A percentile compares a stretch with the other conserved stretches of the same genome.
Conservation (phyloP, 352 stramenopile species). For the Globisporangium uncinulatum region DNA sequence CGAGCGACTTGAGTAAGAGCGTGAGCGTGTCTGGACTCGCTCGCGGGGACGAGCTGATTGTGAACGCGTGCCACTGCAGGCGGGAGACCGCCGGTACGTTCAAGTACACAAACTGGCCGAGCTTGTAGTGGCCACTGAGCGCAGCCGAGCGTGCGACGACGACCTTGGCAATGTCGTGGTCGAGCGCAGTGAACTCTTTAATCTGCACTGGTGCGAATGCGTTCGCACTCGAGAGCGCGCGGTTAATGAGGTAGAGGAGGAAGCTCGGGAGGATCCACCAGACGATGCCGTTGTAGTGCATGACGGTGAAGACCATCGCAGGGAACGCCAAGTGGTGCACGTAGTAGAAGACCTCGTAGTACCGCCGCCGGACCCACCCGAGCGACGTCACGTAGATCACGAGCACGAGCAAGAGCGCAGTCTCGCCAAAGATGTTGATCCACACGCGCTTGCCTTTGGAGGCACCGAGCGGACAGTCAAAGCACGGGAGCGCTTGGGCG, state of each 20-base stretch:
- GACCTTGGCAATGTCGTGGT: conserved; percentile 19
- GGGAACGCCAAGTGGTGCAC: conserved; percentile 21
- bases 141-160: conserved; percentile 7
- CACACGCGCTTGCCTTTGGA: conserved; percentile 10
- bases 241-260: conserved; percentile 18
- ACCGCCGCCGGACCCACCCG: conserved; percentile 23
- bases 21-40: conserved; percentile 13
- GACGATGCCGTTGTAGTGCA: conserved; percentile 24
- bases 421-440: conserved; percentile 19
- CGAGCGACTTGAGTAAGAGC: conserved; percentile 21
- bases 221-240: conserved; percentile 13
- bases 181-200: conserved; percentile 16
- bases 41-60: conserved; percentile 18
- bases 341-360: conserved; percentile 25
- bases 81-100: conserved; percentile 27
- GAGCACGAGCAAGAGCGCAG: conserved; percentile 20
- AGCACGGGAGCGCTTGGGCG: conserved; percentile 23
- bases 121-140: conserved; percentile 14
- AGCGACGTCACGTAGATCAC: conserved; percentile 20
- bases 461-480: conserved; percentile 17
- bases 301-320: conserved; percentile 16
- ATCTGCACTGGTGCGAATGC: conserved; percentile 19
- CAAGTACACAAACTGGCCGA: conserved; percentile 21
- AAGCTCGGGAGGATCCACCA: conserved; percentile 31
- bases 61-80: conserved; percentile 29